phyloP scores from a whole-genome alignment of 2,329 filamentous ascomycete genomes.

The Periconia digitata region DNA sequence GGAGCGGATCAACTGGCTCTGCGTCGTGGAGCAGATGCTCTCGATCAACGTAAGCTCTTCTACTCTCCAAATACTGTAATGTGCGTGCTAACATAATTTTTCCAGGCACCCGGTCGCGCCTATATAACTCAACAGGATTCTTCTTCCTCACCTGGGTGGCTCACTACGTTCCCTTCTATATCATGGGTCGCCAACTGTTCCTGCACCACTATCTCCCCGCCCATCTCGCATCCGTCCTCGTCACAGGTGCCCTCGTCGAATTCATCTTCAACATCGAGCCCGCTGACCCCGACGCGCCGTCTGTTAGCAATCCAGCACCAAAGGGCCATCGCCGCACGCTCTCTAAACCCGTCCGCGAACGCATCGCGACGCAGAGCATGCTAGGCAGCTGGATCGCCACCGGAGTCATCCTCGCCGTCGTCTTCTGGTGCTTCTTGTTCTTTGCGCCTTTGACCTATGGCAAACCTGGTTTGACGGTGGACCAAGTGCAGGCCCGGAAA shows the following conservation, averaged over 20 bases:
- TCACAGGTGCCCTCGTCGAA: constrained; percentile 88
- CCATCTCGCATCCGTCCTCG: constrained; percentile 85
- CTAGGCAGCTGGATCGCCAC: constrained; percentile 77
- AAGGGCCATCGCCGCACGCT: constrained; percentile 45
- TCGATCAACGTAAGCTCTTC: constrained; percentile 84
- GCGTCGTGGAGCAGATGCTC: constrained; percentile 86
- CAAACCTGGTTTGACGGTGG: constrained; percentile 80
- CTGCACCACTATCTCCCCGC: constrained; percentile 96
- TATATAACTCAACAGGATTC: constrained; percentile 99
- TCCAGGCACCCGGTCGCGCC: constrained; percentile 80
- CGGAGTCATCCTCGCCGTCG: constrained; percentile 66
- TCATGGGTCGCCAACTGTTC: constrained; percentile 98
- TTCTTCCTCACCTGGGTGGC: constrained; percentile 98
- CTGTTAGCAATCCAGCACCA: constrained; percentile 28
- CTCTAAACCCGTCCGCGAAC: constrained; percentile 77
- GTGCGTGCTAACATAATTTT: constrained; percentile 30
- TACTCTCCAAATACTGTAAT: neutral
- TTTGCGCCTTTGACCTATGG: constrained; percentile 96
- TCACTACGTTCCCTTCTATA: constrained; percentile 95
- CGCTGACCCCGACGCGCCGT: constrained; percentile 53
- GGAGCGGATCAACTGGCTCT: constrained; percentile 91
- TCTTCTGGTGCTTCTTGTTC: constrained; percentile 82
- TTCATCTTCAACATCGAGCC: constrained; percentile 95
- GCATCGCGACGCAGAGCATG: constrained; percentile 77
- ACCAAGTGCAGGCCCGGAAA: constrained; percentile 79